Percentiles rank a stretch among this genome's conserved stretches.
phyloP scores from a whole-genome alignment of 768 basidiomycete species.

The Podaxis mareebaensis region DNA sequence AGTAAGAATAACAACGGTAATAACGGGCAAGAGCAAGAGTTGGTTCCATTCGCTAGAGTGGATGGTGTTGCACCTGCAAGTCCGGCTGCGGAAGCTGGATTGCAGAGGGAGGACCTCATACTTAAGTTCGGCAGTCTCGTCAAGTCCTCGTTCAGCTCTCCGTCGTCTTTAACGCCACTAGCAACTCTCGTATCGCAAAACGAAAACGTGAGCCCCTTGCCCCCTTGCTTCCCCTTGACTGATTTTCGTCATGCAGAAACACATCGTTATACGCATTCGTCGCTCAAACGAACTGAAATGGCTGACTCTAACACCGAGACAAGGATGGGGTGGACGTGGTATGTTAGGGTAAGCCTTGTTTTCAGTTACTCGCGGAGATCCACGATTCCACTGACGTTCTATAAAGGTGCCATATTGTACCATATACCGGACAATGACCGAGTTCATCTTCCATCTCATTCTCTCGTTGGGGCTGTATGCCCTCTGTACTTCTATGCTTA shows the following conservation, averaged over 20 bases:
- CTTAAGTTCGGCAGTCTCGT: conserved; percentile 72
- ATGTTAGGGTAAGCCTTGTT: conserved; percentile 67
- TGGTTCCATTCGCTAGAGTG: conserved; percentile 74
- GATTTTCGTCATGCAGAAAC: conserved; percentile 41
- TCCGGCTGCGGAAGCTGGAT: conserved; percentile 80
- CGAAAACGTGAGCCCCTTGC: conserved; percentile 64
- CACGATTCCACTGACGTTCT: background rate
- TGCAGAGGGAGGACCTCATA: conserved; percentile 69
- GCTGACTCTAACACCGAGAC: conserved; percentile 64
- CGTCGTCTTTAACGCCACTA: conserved; percentile 59
- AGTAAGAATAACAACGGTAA: background rate
- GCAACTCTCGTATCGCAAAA: conserved; percentile 71
- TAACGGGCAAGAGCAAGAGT: conserved; percentile 15
- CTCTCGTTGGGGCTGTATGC: background rate
- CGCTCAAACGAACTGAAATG: conserved; percentile 47
- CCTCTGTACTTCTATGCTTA: background rate
- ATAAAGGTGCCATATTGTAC: conserved; percentile 21
- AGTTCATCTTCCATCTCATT: background rate
- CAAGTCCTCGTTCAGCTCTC: conserved; percentile 46
- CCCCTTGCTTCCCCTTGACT: background rate
- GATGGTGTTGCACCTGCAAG: conserved; percentile 78
- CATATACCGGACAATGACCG: conserved; percentile 17
- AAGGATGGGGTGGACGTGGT: conserved; percentile 87
- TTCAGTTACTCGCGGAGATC: background rate
- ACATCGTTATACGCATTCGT: conserved; percentile 57